Evolutionary conservation across 2,329 filamentous ascomycete genomes (phyloP).

Genomic region (Acrocalymma vagum): DNA sequence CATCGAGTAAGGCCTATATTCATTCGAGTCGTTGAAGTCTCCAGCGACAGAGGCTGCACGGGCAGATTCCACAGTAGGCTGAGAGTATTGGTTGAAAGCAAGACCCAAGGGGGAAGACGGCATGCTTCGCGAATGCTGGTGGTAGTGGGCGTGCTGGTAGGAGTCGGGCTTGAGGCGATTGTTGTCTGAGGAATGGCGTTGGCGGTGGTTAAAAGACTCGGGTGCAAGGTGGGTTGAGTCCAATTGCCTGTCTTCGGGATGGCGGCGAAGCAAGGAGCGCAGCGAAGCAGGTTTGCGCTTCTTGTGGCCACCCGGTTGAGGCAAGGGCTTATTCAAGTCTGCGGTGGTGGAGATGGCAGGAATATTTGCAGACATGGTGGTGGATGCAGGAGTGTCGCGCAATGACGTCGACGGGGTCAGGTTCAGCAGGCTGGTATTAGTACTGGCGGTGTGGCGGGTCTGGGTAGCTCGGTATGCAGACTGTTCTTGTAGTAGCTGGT

Average conservation of each 20-base stretch:
- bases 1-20: slow-evolving; percentile 25
- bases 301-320: slow-evolving; percentile 36
- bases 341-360: slow-evolving; percentile 31
- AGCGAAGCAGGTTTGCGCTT: slow-evolving; percentile 31
- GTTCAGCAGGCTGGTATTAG: slow-evolving; percentile 23
- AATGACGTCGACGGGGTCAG: slow-evolving; percentile 19
- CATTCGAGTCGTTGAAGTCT: slow-evolving; percentile 18
- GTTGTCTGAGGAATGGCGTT: slow-evolving; percentile 33
- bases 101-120: slow-evolving; percentile 38
- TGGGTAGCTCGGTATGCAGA: slow-evolving; percentile 41
- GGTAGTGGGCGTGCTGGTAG: slow-evolving; percentile 17
- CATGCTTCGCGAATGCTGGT: slow-evolving; percentile 44
- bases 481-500: slow-evolving; percentile 17
- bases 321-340: slow-evolving; percentile 39
- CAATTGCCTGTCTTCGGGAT: slow-evolving; percentile 26
- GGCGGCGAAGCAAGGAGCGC: slow-evolving; percentile 35
- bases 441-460: slow-evolving; percentile 25
- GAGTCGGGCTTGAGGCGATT: no score
- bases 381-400: no score
- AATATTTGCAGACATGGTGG: slow-evolving; percentile 7
- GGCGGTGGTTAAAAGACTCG: slow-evolving; percentile 22
- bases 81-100: slow-evolving; percentile 30
- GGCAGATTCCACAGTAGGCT: no score
- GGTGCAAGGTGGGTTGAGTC: slow-evolving; percentile 33
- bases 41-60: slow-evolving; percentile 32